Evolutionary conservation across 2,329 filamentous ascomycete species (phyloP).

Genomic region (Trichoderma pleuroti): DNA sequence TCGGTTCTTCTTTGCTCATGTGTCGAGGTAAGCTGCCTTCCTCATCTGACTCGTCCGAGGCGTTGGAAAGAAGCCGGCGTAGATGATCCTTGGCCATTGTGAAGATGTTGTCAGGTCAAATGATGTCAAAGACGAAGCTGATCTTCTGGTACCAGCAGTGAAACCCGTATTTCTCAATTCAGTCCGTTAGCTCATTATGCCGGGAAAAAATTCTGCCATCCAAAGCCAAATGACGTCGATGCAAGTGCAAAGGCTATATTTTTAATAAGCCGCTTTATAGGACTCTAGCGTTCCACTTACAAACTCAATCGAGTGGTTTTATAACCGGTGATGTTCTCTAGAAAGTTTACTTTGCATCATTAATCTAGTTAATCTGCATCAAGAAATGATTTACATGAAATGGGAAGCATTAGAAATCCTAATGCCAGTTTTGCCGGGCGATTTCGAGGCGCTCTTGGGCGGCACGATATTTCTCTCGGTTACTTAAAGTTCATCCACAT

Average conservation of each 20-base stretch:
- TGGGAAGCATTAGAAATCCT: not conserved
- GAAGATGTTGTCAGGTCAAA: not conserved
- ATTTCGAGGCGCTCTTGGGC: not conserved
- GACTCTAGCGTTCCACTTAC: not conserved
- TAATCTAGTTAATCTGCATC: not conserved
- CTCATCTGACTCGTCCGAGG: slow-evolving; percentile 16
- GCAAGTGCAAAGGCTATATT: not conserved
- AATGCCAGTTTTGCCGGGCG: not conserved
- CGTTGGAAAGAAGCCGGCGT: slow-evolving; percentile 3
- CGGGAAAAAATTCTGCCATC: not conserved
- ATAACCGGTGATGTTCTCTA: not conserved
- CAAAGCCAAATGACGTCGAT: not conserved
- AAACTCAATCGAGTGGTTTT: not conserved
- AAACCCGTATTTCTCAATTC: not conserved
- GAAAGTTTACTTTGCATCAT: not conserved
- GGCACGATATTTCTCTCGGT: not conserved
- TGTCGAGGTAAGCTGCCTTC: not conserved
- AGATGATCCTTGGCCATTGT: slow-evolving; percentile 6
- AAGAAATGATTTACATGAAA: not conserved
- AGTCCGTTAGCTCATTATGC: not conserved
- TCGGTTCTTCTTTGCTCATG: not conserved
- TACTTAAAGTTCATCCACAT: not conserved
- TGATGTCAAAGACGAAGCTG: not conserved
- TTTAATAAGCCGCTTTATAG: not conserved
- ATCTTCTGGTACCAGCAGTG: not conserved